Evolutionary conservation across 768 basidiomycete genomes (phyloP), one percentile per base, ranked within the genome.

Genomic region (Agaricus blazei): DNA sequence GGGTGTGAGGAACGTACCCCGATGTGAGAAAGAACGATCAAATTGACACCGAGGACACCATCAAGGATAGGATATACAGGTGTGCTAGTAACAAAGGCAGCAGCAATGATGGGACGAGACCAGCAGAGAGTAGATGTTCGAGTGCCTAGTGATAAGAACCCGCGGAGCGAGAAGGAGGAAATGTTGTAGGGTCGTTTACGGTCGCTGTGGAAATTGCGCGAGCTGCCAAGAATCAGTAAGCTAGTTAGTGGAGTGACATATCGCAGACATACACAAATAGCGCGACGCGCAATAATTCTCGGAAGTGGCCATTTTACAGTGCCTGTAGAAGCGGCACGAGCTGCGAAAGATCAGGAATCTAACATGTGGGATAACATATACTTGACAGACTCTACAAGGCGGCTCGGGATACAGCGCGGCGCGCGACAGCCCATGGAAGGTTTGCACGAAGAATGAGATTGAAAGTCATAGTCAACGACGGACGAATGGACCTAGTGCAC

Each of bases 1-100:
- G 49, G 6, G 43, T n/a, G 26, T 15, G 28, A 43, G 29, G 48
- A 14, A 82, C 85, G 41, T 64, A 92, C 95, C 52, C 95, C 96
- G 59, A 99, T 90, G 68, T 99, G 95, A 71, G 88, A 91, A 75
- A 98, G 97, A 68, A 98, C 84, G 60, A 98, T 81, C 65, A 99
- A 77, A 48, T 85, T 85, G 58, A 94, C 77, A 15, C 87, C 94
- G 52, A 98, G 81, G 48, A 98, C 65, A 45, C 92, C 96, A 64
- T 99, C 97, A 45, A 98, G 70, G 60, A 97, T 72, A 3, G 97
- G 92, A 73, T 95, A 85, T 58, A 77, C 79, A 51, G 78, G 83
- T 15, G 82, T 83, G 41, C 85, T 85, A 5, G 88, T 88, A 27
- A 83, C 90, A 61, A 92, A 91, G 0, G 95, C 89, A 29, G 90